phyloP scores from a whole-genome alignment of 257 asterid genomes.

The Salvia hispanica region DNA sequence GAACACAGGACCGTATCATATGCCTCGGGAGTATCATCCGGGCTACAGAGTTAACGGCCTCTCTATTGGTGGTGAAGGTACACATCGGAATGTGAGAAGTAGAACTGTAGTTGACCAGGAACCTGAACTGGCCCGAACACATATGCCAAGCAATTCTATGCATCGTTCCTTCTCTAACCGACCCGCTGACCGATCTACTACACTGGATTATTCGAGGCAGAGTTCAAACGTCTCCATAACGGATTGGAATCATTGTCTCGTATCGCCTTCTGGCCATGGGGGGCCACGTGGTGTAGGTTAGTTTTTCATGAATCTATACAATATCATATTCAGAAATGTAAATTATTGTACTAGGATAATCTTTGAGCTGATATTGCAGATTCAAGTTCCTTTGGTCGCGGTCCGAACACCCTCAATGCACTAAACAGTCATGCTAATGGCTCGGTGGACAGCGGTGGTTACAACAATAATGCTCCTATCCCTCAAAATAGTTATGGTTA shows the following conservation, averaged over 20 bases:
- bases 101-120: constrained; percentile 55
- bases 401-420: constrained; percentile 41
- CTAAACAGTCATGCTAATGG: constrained; percentile 45
- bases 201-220: constrained; percentile 52
- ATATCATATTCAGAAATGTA: background rate
- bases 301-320: constrained; percentile 21
- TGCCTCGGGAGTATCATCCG: constrained; percentile 52
- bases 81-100: constrained; percentile 71
- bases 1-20: constrained; percentile 50
- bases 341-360: constrained; percentile 22
- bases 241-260: constrained; percentile 52
- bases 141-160: constrained; percentile 41
- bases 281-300: constrained; percentile 54
- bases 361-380: constrained; percentile 45
- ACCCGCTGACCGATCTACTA: constrained; percentile 44
- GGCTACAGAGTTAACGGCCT: constrained; percentile 55
- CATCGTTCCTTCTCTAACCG: constrained; percentile 41
- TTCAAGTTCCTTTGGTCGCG: constrained; percentile 52
- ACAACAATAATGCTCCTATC: constrained; percentile 43
- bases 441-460: constrained; percentile 49
- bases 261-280: constrained; percentile 53
- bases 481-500: constrained; percentile 47
- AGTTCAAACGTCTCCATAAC: constrained; percentile 44
- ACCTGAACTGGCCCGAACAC: constrained; percentile 46
- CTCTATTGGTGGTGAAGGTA: constrained; percentile 59